These are phyloP conservation scores for Adansonia rubrostipa DNA, from an alignment of 441 rosid species.

Conservation along the genomic window DNA sequence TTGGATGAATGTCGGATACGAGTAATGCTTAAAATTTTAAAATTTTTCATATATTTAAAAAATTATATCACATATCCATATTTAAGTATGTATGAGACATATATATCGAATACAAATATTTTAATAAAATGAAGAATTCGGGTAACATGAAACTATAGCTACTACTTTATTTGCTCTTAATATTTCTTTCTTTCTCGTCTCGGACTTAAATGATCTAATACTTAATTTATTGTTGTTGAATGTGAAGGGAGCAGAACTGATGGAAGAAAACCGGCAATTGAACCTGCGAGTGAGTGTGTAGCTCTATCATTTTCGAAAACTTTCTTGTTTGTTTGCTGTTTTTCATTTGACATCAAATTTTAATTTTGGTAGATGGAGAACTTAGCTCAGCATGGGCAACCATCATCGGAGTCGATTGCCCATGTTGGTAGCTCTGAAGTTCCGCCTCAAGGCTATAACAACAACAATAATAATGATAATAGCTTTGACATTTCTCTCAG, in stretches of 20 bases:
- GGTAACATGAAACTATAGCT: not conserved
- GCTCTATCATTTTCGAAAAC: not conserved
- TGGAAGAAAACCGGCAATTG: conserved; percentile 37
- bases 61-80: too few species aligned
- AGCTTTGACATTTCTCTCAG: conserved; percentile 36
- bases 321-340: not conserved
- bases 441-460: conserved; percentile 17
- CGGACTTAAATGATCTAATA: not conserved
- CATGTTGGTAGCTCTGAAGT: conserved; percentile 24
- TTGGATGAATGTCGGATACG: too few species aligned
- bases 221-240: not conserved
- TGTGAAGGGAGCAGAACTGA: conserved; percentile 36
- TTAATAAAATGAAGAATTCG: not conserved
- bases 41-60: too few species aligned
- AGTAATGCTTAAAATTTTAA: too few species aligned
- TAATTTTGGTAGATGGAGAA: conserved; percentile 27
- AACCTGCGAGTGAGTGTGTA: conserved; percentile 29
- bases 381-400: conserved; percentile 21
- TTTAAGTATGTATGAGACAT: too few species aligned
- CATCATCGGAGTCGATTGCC: conserved; percentile 28
- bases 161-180: not conserved
- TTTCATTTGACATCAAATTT: not conserved
- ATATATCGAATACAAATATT: not conserved
- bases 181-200: too few species aligned
- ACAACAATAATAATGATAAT: not conserved